Evolutionary conservation across 495 filamentous ascomycete species (phyloP).

Genomic region (Articulospora tetracladia): DNA sequence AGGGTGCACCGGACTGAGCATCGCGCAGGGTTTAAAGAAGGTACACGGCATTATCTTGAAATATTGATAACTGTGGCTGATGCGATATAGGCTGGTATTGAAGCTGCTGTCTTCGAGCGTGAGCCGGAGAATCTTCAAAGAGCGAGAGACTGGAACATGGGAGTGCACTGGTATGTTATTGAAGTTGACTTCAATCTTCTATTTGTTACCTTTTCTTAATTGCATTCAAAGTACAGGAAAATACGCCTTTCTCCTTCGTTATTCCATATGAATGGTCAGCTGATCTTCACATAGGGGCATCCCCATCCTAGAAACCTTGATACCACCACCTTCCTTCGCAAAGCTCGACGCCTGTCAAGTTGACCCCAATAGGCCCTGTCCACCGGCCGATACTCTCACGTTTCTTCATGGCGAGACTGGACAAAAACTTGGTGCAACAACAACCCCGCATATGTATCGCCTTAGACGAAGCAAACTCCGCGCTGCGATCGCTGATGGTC

Average conservation of each 20-base stretch:
- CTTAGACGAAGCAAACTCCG: slow-evolving; percentile 37
- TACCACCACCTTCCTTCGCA: slow-evolving; percentile 30
- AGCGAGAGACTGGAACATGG: slow-evolving; percentile 45
- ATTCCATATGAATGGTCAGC: neutral
- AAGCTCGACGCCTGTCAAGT: slow-evolving; percentile 36
- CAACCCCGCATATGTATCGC: slow-evolving; percentile 33
- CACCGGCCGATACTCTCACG: slow-evolving; percentile 28
- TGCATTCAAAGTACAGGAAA: too few species aligned
- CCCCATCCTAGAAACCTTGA: slow-evolving; percentile 29
- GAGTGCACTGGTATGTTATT: slow-evolving; percentile 34
- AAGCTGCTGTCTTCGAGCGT: neutral
- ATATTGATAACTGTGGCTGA: neutral
- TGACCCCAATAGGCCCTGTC: slow-evolving; percentile 31
- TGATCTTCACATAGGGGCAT: slow-evolving; percentile 29
- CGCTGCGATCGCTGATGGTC: slow-evolving; percentile 30
- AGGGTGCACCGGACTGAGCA: neutral
- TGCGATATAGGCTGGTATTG: neutral
- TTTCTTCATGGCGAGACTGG: slow-evolving; percentile 40
- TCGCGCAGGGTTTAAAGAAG: neutral
- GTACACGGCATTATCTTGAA: neutral
- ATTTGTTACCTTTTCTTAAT: too few species aligned
- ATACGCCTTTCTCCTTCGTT: neutral
- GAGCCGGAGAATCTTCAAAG: slow-evolving; percentile 13
- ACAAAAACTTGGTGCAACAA: slow-evolving; percentile 29
- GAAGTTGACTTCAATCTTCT: too few species aligned